Evolutionary conservation across 2,329 filamentous ascomycete genomes (phyloP), one percentile per base, ranked within the genome.

Genomic region (Fusarium chlamydosporum): DNA sequence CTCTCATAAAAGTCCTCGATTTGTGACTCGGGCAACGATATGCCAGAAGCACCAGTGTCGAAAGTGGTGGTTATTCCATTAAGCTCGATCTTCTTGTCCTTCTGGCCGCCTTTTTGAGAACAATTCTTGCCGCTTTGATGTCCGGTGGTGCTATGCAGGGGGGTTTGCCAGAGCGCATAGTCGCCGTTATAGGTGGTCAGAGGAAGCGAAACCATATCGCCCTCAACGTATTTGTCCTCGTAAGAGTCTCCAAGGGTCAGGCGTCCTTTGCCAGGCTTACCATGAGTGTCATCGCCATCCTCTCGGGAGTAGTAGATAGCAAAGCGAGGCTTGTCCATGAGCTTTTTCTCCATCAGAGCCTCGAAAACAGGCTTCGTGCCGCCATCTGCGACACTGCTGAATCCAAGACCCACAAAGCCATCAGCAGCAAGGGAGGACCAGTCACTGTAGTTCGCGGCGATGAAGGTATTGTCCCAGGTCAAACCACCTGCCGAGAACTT

Each of bases 381-480:
- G 15, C 70, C 74, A 6, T 75, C 77, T 10, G 72, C 46, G 43
- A 79, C 79, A 23, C 73, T 74, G 16, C 66, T 61, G 31, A 80
- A 80, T 3, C 73, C 74, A 4, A 80, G 66, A 1, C 79, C 79
- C 33, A 80, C 54, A 64, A 80, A 79, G 23, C 79, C 79, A 43
- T 79, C 75, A 6, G 72, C 75, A 1, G 79, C 64, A 8, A 76
- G 68, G 8, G 70, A 46, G 1, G 57, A 56, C 78, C 77, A 80
- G 23, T 55, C 70, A 48, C 65, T 76, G 52, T 73, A 56, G 57
- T 75, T 75, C 26, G 74, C 76, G 12, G 73, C 68, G 8, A 80
- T 68, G 52, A 79, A 79, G 13, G 67, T 56, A 31, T 75, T 72
- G 5, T 65, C 62, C 75, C 76, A 80, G 2, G 62, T 65, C 0